These are phyloP conservation scores for Xylaria cubensis DNA, from an alignment of 495 filamentous ascomycete species.

Conservation along the genomic window DNA sequence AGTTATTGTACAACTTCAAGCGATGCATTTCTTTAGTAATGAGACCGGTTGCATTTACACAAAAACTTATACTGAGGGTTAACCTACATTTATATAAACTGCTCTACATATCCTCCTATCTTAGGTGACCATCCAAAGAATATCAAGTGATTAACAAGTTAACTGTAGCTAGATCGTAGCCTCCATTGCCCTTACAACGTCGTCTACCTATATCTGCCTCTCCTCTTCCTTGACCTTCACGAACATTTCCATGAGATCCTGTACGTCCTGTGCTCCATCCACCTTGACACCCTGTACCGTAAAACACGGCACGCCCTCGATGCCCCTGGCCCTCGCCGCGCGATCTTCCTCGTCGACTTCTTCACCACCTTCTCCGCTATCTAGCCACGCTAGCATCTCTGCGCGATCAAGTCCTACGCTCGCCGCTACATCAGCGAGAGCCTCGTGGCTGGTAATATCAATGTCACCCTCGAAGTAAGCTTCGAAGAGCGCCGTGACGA, in stretches of 20 bases:
- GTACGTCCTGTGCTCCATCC: constrained; percentile 68
- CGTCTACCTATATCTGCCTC: not conserved
- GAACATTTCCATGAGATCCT: constrained; percentile 64
- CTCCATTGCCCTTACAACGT: not conserved
- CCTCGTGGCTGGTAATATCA: constrained; percentile 72
- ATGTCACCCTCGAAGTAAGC: constrained; percentile 79
- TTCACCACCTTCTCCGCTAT: constrained; percentile 65
- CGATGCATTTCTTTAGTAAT: not conserved
- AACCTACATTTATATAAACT: not conserved
- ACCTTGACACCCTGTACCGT: constrained; percentile 69
- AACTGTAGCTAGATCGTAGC: not conserved
- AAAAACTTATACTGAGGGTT: not conserved
- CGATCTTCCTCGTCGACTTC: constrained; percentile 75
- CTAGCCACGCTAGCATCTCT: constrained; percentile 68
- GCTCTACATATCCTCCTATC: not conserved
- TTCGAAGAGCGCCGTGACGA: constrained; percentile 72
- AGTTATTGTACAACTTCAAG: constrained; percentile 1
- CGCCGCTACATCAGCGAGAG: constrained; percentile 66
- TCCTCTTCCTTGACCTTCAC: constrained; percentile 52
- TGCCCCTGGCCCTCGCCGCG: constrained; percentile 60
- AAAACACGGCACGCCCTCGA: constrained; percentile 80
- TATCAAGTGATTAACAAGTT: not conserved
- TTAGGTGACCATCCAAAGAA: too few relatives aligned
- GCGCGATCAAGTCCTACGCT: constrained; percentile 66
- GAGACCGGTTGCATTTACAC: not conserved